These are phyloP conservation scores for Pilatotrama ljubarskyi DNA, from an alignment of 768 basidiomycete genomes.

Conservation along the genomic window DNA sequence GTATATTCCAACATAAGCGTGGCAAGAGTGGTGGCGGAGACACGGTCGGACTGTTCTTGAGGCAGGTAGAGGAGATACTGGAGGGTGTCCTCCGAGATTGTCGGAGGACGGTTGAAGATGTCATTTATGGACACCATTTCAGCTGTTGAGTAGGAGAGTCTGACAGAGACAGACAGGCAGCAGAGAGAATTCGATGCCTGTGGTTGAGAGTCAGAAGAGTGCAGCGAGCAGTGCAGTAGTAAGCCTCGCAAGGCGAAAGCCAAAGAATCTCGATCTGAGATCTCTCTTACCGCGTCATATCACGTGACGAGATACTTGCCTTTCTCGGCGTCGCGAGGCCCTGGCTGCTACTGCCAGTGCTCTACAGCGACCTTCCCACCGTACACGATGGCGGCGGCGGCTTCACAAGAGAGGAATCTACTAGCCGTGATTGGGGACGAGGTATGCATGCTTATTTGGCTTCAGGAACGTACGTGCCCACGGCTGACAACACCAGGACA, in stretches of 20 bases:
- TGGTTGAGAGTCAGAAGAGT: too few species aligned
- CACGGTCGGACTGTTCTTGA: conserved; percentile 51
- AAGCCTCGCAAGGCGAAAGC: background rate
- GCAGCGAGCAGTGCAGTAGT: background rate
- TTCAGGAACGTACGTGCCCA: conserved; percentile 10
- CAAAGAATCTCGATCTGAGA: conserved; percentile 14
- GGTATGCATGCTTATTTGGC: conserved; percentile 41
- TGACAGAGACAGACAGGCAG: too few species aligned
- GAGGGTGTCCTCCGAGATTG: conserved; percentile 85
- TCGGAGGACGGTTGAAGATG: conserved; percentile 71
- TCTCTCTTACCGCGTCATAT: conserved; percentile 18
- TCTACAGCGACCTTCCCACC: background rate
- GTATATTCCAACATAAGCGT: conserved; percentile 62
- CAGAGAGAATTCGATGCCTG: too few species aligned
- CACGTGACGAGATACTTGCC: conserved; percentile 17
- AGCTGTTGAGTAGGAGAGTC: background rate
- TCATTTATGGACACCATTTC: conserved; percentile 35
- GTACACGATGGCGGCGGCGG: conserved; percentile 49
- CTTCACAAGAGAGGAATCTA: conserved; percentile 73
- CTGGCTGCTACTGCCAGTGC: background rate
- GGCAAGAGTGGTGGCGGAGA: conserved; percentile 63
- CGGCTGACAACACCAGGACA: conserved; percentile 77
- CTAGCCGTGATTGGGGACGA: conserved; percentile 98
- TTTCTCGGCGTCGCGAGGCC: conserved; percentile 2
- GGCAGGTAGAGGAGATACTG: conserved; percentile 74